These are phyloP conservation scores for Epicoccum sorghinum DNA, from an alignment of 2,329 filamentous ascomycete species.

Conservation along the genomic window DNA sequence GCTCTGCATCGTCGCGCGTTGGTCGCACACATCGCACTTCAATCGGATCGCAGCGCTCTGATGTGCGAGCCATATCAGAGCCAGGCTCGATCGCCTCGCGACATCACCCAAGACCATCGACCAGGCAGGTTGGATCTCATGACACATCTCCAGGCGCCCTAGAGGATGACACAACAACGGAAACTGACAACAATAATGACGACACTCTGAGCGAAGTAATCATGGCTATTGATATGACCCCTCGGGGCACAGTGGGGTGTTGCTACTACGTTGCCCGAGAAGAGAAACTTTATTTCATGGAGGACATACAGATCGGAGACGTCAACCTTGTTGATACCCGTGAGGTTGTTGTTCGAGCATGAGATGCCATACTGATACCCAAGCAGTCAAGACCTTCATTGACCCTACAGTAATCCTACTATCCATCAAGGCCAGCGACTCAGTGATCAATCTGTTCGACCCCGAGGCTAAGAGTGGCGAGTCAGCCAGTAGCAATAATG, in stretches of 20 bases:
- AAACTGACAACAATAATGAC: constrained; percentile 44
- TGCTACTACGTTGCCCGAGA: constrained; percentile 78
- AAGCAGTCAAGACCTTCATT: constrained; percentile 64
- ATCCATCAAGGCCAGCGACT: constrained; percentile 62
- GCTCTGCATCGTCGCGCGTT: constrained; percentile 9
- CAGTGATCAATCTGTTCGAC: constrained; percentile 53
- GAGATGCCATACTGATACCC: neutral
- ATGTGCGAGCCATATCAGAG: constrained; percentile 18
- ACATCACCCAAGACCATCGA: neutral
- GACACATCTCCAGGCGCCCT: constrained; percentile 9
- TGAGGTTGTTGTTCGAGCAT: constrained; percentile 32
- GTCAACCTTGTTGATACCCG: constrained; percentile 62
- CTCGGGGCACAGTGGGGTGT: constrained; percentile 77
- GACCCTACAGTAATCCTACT: constrained; percentile 66
- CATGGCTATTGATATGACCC: constrained; percentile 78
- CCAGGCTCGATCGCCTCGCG: constrained; percentile 1
- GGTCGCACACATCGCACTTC: constrained; percentile 15
- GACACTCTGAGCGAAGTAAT: constrained; percentile 71
- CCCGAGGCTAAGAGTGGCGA: constrained; percentile 47
- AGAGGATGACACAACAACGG: neutral
- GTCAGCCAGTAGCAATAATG: constrained; percentile 42
- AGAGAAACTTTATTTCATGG: constrained; percentile 74
- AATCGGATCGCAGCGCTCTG: constrained; percentile 15
- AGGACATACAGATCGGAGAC: constrained; percentile 75
- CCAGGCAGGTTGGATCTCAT: constrained; percentile 1